Conservation (phyloP, 164 flowering plant species). For the Piper longum region DNA sequence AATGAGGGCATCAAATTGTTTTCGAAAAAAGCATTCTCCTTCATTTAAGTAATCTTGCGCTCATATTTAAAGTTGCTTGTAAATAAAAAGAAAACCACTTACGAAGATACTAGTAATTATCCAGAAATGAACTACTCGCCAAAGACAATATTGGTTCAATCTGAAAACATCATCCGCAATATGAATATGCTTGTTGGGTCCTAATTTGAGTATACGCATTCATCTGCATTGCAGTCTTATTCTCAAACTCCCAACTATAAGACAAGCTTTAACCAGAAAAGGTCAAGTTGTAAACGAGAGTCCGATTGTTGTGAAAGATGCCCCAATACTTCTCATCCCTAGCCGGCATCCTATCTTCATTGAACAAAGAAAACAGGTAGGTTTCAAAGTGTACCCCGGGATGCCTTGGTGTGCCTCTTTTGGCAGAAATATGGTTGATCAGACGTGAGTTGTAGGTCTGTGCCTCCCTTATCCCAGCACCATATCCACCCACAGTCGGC, state of each 20-base stretch:
- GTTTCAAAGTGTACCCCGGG: neutral
- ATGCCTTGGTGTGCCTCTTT: constrained; percentile 5
- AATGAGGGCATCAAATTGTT: too few species aligned
- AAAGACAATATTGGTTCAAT: too few species aligned
- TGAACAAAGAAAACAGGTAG: constrained; percentile 8
- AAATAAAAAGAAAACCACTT: too few species aligned
- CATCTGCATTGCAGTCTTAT: too few species aligned
- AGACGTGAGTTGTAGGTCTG: neutral
- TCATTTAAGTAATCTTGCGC: too few species aligned
- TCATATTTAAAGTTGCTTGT: too few species aligned
- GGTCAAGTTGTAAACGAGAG: neutral
- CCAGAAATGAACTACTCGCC: too few species aligned
- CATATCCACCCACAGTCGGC: constrained; percentile 7
- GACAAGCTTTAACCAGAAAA: neutral
- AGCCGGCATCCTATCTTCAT: constrained; percentile 4
- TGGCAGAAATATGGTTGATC: neutral
- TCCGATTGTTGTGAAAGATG: constrained; percentile 4
- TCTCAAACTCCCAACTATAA: neutral
- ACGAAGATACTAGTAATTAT: too few species aligned
- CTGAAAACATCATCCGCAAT: too few species aligned
- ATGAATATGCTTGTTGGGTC: too few species aligned
- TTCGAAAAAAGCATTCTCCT: too few species aligned
- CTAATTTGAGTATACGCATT: too few species aligned
- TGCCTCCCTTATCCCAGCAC: neutral
- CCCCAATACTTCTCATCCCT: constrained; percentile 7